phyloP scores from a whole-genome alignment of 345 rosid genomes.

The Lagerstroemia speciosa region DNA sequence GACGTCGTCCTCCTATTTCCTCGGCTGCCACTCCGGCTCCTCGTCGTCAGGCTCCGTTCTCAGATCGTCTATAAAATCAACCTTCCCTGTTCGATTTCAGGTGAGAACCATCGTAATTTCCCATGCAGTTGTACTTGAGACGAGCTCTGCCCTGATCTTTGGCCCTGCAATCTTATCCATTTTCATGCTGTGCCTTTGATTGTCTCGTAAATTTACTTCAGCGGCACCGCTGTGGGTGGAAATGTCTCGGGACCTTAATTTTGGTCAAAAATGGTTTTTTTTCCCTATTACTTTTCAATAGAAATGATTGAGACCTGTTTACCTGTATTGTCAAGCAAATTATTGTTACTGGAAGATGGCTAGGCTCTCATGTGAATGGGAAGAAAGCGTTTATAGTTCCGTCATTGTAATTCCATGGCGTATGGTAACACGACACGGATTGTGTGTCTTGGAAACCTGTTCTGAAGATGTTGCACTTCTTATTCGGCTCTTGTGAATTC shows the following conservation, averaged over 20 bases:
- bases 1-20: not conserved
- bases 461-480: not conserved
- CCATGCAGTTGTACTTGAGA: not conserved
- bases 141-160: not conserved
- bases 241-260: not conserved
- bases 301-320: not conserved
- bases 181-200: not conserved
- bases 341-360: not conserved
- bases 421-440: not conserved
- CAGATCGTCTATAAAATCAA: not conserved
- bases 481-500: too few species aligned
- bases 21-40: slow-evolving; percentile 3
- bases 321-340: not conserved
- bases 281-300: not conserved
- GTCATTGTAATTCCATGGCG: too few species aligned
- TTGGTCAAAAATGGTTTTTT: not conserved
- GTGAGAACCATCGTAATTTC: not conserved
- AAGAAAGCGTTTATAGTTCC: too few species aligned
- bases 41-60: not conserved
- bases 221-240: not conserved
- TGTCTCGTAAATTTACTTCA: not conserved
- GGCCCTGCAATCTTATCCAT: not conserved
- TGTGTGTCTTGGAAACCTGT: not conserved
- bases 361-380: not conserved
- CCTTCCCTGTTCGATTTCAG: not conserved